Percentiles rank a stretch among this genome's conserved stretches.
Evolutionary conservation across 2,329 filamentous ascomycete species (phyloP).

Genomic region (Diaporthe velutina): DNA sequence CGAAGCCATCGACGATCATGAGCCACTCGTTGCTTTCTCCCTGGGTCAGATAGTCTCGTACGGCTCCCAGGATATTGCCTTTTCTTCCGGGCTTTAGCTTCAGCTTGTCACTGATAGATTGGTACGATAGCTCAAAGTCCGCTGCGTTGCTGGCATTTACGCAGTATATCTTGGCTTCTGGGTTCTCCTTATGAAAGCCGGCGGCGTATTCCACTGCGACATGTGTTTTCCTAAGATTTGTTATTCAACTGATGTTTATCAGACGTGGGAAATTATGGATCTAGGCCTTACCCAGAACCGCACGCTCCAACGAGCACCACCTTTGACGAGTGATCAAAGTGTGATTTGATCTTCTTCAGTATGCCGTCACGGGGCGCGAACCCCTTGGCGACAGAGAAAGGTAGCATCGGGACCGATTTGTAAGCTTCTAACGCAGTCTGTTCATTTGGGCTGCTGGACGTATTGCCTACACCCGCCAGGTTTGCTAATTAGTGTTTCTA

Average conservation of each 20-base stretch:
- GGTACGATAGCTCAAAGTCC: background rate
- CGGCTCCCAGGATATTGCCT: background rate
- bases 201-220: background rate
- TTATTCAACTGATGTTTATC: no score
- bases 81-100: background rate
- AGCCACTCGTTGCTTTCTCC: background rate
- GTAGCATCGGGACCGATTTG: background rate
- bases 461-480: background rate
- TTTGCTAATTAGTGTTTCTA: background rate
- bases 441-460: background rate
- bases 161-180: background rate
- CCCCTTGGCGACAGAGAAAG: background rate
- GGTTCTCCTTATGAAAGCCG: background rate
- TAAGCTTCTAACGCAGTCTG: background rate
- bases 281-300: background rate
- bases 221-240: background rate
- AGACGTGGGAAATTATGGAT: no score
- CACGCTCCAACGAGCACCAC: background rate
- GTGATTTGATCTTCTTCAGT: background rate
- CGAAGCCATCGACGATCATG: background rate
- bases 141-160: background rate
- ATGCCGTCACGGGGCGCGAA: background rate
- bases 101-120: background rate
- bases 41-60: background rate
- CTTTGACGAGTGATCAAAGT: background rate